Conservation (phyloP, 176 grass and related monocot genomes). For the Cenchrus americanus region DNA sequence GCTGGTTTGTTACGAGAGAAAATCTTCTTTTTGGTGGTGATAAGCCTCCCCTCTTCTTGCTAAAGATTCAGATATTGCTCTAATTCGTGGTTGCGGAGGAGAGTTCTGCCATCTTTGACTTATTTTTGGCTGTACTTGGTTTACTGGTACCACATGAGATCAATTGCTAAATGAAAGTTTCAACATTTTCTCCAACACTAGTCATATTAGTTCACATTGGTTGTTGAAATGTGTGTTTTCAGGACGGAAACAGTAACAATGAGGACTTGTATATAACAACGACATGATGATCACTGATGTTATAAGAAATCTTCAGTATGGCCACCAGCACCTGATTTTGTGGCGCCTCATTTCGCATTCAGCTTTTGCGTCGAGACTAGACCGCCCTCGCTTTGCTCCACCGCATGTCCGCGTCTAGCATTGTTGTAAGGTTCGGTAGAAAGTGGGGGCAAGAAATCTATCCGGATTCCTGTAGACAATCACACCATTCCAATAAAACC, state of each 20-base stretch:
- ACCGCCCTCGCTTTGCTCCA: background rate
- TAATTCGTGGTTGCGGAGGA: background rate
- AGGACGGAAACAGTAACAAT: background rate
- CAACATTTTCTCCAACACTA: constrained; percentile 1
- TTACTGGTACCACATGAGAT: constrained; percentile 9
- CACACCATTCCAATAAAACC: background rate
- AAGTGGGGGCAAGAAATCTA: background rate
- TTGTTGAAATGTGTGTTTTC: background rate
- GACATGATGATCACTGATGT: background rate
- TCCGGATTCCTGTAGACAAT: background rate
- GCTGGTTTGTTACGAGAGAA: too few species aligned
- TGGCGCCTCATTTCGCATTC: background rate
- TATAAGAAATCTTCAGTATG: background rate
- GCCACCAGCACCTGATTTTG: background rate
- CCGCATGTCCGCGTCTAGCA: background rate
- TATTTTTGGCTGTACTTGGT: constrained; percentile 1
- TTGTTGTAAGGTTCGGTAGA: background rate
- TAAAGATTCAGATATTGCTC: background rate
- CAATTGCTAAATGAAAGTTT: constrained; percentile 7
- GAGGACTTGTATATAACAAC: background rate
- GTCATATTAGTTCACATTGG: constrained; percentile 37
- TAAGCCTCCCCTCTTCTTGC: background rate
- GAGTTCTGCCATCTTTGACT: constrained; percentile 25
- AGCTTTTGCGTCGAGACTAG: background rate
- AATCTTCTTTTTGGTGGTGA: too few species aligned